These are phyloP conservation scores for Sanghuangporus weigelae DNA, from an alignment of 1,284 basidiomycete genomes.

Conservation along the genomic window DNA sequence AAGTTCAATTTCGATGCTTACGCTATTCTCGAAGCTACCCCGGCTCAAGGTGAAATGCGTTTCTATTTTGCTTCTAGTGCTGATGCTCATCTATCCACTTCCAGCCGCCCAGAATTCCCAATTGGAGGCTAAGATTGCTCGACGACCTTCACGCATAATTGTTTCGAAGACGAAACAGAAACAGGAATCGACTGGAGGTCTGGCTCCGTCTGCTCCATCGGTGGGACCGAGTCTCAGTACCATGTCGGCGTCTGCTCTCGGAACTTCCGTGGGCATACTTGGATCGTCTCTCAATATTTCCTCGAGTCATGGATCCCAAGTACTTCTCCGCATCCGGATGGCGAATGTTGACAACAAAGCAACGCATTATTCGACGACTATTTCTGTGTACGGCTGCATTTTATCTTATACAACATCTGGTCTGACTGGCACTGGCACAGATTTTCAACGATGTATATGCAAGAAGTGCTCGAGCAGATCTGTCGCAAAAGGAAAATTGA, in stretches of 20 bases:
- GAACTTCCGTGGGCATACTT: constrained; percentile 40
- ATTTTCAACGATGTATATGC: constrained; percentile 94
- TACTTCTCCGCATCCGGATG: constrained; percentile 76
- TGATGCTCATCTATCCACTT: not conserved
- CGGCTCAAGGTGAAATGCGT: constrained; percentile 58
- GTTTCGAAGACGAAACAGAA: constrained; percentile 49
- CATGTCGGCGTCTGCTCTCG: constrained; percentile 33
- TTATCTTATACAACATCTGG: not conserved
- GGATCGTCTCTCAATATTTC: constrained; percentile 63
- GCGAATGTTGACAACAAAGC: constrained; percentile 68
- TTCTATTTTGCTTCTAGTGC: not conserved
- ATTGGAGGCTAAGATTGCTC: constrained; percentile 71
- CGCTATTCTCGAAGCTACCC: constrained; percentile 75
- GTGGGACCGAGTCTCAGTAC: constrained; percentile 28
- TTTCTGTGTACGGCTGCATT: constrained; percentile 66
- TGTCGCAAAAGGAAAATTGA: constrained; percentile 71
- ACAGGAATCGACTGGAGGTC: constrained; percentile 24
- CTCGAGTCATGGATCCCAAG: constrained; percentile 68
- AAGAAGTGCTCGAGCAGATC: constrained; percentile 87
- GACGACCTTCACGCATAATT: constrained; percentile 67
- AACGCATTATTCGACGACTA: constrained; percentile 80
- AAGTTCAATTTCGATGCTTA: constrained; percentile 93
- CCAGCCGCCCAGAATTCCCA: constrained; percentile 81
- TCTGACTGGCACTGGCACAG: constrained; percentile 33
- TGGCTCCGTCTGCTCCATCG: constrained; percentile 27